phyloP scores from a whole-genome alignment of 306 rosid genomes.

The Casuarina cunninghamiana region DNA sequence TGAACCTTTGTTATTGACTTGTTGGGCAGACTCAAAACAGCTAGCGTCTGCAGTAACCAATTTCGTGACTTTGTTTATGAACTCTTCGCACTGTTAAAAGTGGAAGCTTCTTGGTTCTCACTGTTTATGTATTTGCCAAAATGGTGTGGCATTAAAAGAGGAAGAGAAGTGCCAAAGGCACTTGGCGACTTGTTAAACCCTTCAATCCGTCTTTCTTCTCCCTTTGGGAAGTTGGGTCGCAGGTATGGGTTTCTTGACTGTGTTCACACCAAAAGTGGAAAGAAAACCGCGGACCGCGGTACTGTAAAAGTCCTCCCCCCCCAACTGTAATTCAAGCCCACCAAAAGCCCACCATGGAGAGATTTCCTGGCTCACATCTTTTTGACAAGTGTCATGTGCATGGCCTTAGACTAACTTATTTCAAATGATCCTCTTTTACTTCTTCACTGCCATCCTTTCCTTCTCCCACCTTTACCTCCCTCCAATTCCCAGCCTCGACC shows the following conservation, averaged over 20 bases:
- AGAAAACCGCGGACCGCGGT: not conserved
- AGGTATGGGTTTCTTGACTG: no score
- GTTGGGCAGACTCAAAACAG: not conserved
- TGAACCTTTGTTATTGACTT: not conserved
- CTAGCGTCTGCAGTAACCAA: not conserved
- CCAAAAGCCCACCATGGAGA: not conserved
- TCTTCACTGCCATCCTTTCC: not conserved
- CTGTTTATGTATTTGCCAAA: no score
- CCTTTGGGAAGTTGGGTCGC: no score
- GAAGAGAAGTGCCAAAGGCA: no score
- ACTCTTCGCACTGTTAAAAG: no score
- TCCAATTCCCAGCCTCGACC: slow-evolving; percentile 22
- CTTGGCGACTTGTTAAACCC: no score
- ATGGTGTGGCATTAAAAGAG: no score
- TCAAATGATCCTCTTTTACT: slow-evolving; percentile 17
- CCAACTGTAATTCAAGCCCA: not conserved
- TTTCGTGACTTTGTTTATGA: no score
- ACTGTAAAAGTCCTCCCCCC: not conserved
- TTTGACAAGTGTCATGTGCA: slow-evolving; percentile 64
- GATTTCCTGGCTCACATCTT: slow-evolving; percentile 19
- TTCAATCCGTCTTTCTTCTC: no score
- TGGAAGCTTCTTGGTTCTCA: no score
- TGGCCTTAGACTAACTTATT: slow-evolving; percentile 56
- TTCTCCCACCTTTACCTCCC: slow-evolving; percentile 13
- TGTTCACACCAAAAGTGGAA: not conserved